Base-by-base conservation (phyloP, 805 yeast genomes). In the Candida fluviatilis region DNA sequence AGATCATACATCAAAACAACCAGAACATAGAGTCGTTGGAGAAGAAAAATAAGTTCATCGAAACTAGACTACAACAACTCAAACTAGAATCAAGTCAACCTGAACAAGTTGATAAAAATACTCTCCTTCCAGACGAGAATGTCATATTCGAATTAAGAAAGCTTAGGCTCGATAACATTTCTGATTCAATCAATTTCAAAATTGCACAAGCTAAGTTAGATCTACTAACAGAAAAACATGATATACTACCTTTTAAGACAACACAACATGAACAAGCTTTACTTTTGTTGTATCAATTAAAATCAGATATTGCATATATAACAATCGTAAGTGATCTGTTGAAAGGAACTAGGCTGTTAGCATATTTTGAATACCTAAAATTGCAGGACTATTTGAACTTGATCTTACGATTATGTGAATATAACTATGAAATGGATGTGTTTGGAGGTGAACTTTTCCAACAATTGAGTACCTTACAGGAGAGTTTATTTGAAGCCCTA, bases 1-100 rank as follows among this genome's bases (percentile, higher is more conserved):
- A 42, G 5, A 44, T 45, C 5, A 41, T 58, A 3, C 33, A 43
- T 15, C 35, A 47, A 11, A 51, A 53, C 38, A 43, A 50, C 38
- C 36, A 7, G 4, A 18, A 38, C 4, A 51, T 58, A 4, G 32
- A 36, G 16, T 43, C 46, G n/a, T 46, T 58, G 28, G 47, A 54
- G 24, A 47, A 39, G 21, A 50, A 43, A 14, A 54, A 55, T 33
- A 45, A 41, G 35, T 49, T 47, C 28, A 39, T 55, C 28, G 34
- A 31, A 17, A 18, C 26, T 4, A 31, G n/a, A 31, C 16, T 31
- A 51, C 49, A 24, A 25, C 36, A 12, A 51, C 6, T 31, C 25
- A 31, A 31, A 19, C 35, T 8, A 23, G 29, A 21, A 21, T 4
- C 16, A 10, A 28, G 31, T 4, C n/a, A n/a, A n/a, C n/a, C n/a